Evolutionary conservation across 495 filamentous ascomycete species (phyloP).

Genomic region (Penicillium alfredii): DNA sequence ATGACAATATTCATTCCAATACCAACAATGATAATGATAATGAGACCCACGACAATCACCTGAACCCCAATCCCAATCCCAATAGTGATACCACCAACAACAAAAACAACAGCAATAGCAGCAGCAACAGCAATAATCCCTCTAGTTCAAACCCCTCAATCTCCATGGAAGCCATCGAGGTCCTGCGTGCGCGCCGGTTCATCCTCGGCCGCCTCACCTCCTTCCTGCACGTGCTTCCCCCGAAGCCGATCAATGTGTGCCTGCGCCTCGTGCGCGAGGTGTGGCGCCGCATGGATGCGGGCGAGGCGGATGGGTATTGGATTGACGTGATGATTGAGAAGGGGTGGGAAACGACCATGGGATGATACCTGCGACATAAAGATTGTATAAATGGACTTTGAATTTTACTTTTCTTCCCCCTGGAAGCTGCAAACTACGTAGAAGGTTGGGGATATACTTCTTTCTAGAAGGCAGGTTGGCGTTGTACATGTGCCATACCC

Average conservation of each 20-base stretch:
- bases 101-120: constrained; percentile 6
- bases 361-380: constrained; percentile 20
- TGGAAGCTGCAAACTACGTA: no score
- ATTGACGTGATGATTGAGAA: constrained; percentile 55
- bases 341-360: constrained; percentile 55
- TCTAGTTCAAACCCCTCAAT: constrained; percentile 28
- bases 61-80: not conserved
- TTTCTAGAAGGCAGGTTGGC: no score
- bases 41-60: not conserved
- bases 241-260: constrained; percentile 48
- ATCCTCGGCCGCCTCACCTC: constrained; percentile 43
- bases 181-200: constrained; percentile 40
- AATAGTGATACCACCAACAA: not conserved
- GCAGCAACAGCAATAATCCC: no score
- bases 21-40: not conserved
- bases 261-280: constrained; percentile 45
- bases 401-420: not conserved
- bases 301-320: constrained; percentile 40
- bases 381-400: not conserved
- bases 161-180: constrained; percentile 44
- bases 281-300: constrained; percentile 46
- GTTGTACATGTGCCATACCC: no score
- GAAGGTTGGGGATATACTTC: no score
- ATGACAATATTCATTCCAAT: not conserved
- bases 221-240: constrained; percentile 44